Base-by-base conservation (phyloP, 176 grass and related monocot genomes). In the Ananas comosus region DNA sequence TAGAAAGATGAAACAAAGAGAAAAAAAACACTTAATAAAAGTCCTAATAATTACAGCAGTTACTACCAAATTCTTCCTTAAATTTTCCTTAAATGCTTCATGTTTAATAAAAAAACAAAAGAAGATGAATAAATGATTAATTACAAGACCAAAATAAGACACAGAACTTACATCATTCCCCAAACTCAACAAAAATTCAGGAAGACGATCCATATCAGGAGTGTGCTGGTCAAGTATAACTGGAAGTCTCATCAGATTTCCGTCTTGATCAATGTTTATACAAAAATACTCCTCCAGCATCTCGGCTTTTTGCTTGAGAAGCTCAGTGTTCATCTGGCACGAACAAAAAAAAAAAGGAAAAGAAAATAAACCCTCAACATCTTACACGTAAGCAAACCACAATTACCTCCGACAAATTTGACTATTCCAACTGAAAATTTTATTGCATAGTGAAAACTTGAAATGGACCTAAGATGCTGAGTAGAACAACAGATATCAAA, bases 161-260 rank as follows among this genome's bases (percentile, higher is more conserved):
- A 19, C 50, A 70, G 71, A 80, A 82, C 83, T 19, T 85, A 92
- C 92, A 85, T 96, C 92, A 81, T 92, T 91, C 51, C 72, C 86
- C 63, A 92, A 74, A 79, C 81, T 76, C 77, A 96, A 76, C 67
- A 92, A 49, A 70, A 92, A 96, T 76, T 96, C 88, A 83, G 92
- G 92, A 49, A 89, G 64, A 28, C 82, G 79, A 27, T 96, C 88
- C 88, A 89, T 89, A 71, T 89, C 92, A 79, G 92, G 92, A 69
- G 80, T 84, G 74, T 96, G 85, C 73, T 96, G 92, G 73, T 96
- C 92, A 74, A 96, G 92, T 80, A 96, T 73, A 67, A 96, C 92
- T 23, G 92, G 92, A 77, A 96, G 83, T 63, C 88, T 92, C 18
- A 18, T 85, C 70, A 96, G 66, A 50, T 91, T 89, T 17, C 92